phyloP scores from a whole-genome alignment of 129 eudicot species.

The Chrysanthemum lavandulifolium region DNA sequence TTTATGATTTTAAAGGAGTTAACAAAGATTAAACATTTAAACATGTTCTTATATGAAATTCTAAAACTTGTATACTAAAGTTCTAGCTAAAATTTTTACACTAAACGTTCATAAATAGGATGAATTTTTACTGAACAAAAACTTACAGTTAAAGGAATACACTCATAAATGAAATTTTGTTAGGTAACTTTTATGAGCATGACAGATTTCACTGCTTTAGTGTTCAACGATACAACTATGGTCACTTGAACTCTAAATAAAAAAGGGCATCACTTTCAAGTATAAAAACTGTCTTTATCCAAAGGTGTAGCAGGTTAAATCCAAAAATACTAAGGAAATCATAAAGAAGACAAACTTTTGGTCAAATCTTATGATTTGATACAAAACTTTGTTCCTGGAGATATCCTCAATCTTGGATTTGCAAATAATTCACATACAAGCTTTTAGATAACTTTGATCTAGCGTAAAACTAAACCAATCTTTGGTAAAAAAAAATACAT shows the following conservation, averaged over 20 bases:
- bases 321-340: not conserved
- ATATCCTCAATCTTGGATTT: conserved; percentile 17
- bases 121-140: too few species aligned
- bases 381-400: not conserved
- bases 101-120: too few species aligned
- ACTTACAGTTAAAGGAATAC: too few species aligned
- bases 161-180: too few species aligned
- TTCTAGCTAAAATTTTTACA: too few species aligned
- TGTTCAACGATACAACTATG: not conserved
- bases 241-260: conserved; percentile 6
- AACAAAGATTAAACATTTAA: too few species aligned
- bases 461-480: not conserved
- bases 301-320: not conserved
- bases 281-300: not conserved
- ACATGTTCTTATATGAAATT: too few species aligned
- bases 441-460: not conserved
- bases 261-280: not conserved
- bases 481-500: not conserved
- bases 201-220: not conserved
- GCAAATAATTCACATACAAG: not conserved
- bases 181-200: not conserved
- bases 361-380: conserved; percentile 14
- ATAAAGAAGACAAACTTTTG: not conserved
- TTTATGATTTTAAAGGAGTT: too few species aligned
- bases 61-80: too few species aligned